These are phyloP conservation scores for Kalanchoe fedtschenkoi DNA, from an alignment of 164 flowering plant species.

Conservation along the genomic window DNA sequence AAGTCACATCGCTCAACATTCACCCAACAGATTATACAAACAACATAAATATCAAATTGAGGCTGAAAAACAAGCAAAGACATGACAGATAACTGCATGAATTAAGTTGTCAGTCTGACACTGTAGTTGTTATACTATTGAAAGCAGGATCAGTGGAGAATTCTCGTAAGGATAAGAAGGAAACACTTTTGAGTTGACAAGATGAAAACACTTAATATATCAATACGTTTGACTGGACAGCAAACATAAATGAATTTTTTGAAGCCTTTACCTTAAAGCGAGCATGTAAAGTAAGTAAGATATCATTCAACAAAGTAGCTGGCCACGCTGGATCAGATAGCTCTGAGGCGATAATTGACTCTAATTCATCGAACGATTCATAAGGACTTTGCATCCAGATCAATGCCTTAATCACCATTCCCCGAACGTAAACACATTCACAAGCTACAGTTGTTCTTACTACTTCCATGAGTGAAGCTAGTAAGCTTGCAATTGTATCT, in stretches of 20 bases:
- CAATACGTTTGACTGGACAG: neutral
- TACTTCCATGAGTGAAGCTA: conserved; percentile 98
- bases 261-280: conserved; percentile 73
- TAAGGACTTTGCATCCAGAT: conserved; percentile 99
- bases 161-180: neutral
- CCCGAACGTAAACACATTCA: conserved; percentile 98
- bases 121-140: neutral
- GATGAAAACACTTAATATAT: neutral
- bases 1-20: too few species aligned
- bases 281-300: conserved; percentile 93
- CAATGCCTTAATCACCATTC: conserved; percentile 94
- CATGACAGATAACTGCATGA: neutral
- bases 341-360: conserved; percentile 96
- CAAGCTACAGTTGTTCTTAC: conserved; percentile 98
- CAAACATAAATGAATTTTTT: neutral
- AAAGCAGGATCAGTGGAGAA: neutral
- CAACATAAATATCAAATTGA: neutral
- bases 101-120: neutral
- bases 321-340: conserved; percentile 99
- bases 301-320: conserved; percentile 78
- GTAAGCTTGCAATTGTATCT: conserved; percentile 84
- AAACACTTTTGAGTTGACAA: neutral
- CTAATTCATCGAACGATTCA: conserved; percentile 86
- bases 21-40: neutral
- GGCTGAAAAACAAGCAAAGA: neutral